These are phyloP conservation scores for Ceratorhiza oryzae-sativae DNA, from an alignment of 1,284 basidiomycete genomes.

Conservation along the genomic window DNA sequence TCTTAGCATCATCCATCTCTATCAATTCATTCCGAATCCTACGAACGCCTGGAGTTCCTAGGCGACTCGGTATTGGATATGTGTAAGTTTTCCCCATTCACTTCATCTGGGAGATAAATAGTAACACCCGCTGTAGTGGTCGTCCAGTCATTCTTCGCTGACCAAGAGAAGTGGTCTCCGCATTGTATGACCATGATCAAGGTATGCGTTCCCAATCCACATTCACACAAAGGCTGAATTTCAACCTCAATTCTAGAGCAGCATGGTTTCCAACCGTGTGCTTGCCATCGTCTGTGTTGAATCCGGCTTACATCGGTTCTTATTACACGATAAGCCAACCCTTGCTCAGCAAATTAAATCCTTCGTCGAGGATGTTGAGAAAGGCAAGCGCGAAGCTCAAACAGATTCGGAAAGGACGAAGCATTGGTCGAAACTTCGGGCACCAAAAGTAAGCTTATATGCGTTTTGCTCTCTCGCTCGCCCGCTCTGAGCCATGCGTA, in stretches of 20 bases:
- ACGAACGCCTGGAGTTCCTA: slow-evolving; percentile 80
- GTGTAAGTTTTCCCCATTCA: slow-evolving; percentile 56
- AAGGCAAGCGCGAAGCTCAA: slow-evolving; percentile 60
- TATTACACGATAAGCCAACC: slow-evolving; percentile 63
- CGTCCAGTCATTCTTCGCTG: slow-evolving; percentile 70
- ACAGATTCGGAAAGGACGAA: slow-evolving; percentile 56
- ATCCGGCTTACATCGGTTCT: slow-evolving; percentile 66
- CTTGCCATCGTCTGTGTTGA: slow-evolving; percentile 75
- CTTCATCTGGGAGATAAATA: slow-evolving; percentile 16
- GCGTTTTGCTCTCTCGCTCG: slow-evolving; percentile 6
- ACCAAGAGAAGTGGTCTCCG: slow-evolving; percentile 67
- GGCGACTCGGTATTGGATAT: slow-evolving; percentile 84
- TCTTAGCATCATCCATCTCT: slow-evolving; percentile 70
- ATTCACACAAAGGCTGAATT: background rate
- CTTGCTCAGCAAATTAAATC: slow-evolving; percentile 60
- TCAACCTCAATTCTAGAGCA: slow-evolving; percentile 58
- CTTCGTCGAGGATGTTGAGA: slow-evolving; percentile 62
- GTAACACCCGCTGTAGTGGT: slow-evolving; percentile 60
- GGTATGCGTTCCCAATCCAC: slow-evolving; percentile 52
- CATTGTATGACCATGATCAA: slow-evolving; percentile 78
- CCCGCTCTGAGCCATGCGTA: background rate
- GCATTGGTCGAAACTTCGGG: slow-evolving; percentile 76
- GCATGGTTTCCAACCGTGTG: slow-evolving; percentile 80
- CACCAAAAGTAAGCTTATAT: slow-evolving; percentile 67
- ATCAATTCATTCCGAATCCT: slow-evolving; percentile 61